These are phyloP conservation scores for Kregervanrija fluxuum DNA, from an alignment of 805 yeast species.

Conservation along the genomic window DNA sequence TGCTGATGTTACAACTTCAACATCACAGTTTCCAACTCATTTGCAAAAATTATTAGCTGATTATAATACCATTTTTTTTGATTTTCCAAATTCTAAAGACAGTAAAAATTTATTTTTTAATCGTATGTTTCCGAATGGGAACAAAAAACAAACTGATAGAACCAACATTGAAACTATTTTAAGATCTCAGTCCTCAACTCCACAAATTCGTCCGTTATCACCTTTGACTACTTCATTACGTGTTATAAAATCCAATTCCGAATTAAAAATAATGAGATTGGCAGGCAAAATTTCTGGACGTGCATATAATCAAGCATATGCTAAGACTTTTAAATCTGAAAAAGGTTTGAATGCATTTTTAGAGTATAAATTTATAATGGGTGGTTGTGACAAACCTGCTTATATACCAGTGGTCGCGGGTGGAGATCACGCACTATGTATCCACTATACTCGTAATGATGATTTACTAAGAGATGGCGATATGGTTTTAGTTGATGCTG, in stretches of 20 bases:
- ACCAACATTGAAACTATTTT: conserved; percentile 14
- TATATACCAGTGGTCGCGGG: conserved; percentile 96
- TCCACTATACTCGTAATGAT: conserved; percentile 91
- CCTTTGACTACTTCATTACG: conserved; percentile 44
- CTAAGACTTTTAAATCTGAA: conserved; percentile 60
- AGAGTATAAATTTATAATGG: conserved; percentile 73
- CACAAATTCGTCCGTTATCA: conserved; percentile 33
- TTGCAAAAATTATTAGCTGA: conserved; percentile 41
- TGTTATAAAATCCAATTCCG: conserved; percentile 67
- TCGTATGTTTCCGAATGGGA: conserved; percentile 16
- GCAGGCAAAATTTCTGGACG: conserved; percentile 80
- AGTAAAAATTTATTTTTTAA: conserved; percentile 2
- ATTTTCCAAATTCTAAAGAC: conserved; percentile 20
- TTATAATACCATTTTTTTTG: conserved; percentile 50
- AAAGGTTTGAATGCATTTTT: conserved; percentile 71
- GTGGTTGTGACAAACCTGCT: conserved; percentile 87
- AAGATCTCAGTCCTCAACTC: conserved; percentile 13
- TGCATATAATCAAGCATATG: conserved; percentile 79
- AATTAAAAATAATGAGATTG: conserved; percentile 67
- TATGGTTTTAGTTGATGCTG: conserved; percentile 84
- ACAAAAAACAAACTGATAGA: conserved; percentile 12
- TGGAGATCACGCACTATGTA: conserved; percentile 81
- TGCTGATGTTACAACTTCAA: conserved; percentile 66
- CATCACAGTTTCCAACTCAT: conserved; percentile 35
- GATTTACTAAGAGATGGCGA: conserved; percentile 72